Evolutionary conservation across 2,329 filamentous ascomycete species (phyloP), one percentile per base, ranked within the genome.

Genomic region (Epichloe aotearoae): DNA sequence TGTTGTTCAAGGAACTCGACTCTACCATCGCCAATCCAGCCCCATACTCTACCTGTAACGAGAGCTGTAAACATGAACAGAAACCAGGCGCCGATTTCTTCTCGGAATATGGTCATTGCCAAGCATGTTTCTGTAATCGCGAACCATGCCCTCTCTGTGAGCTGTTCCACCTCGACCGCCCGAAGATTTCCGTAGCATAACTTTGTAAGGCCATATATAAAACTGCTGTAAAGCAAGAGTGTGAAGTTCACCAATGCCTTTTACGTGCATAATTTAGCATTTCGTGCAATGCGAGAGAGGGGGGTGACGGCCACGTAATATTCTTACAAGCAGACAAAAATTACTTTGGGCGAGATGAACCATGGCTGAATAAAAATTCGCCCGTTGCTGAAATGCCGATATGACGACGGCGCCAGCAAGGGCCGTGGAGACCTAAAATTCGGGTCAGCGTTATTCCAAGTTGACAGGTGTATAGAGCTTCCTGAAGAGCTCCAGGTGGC

Each of bases 121-220:
- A 98, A 75, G 62, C 90, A 88, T 56, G 93, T 98, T 71, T 98
- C 93, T 45, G 91, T 95, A 40, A 97, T 87, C 39, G 93, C 91
- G 64, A 96, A 96, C 94, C 94, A 98, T 47, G 87, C 90, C 68
- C 91, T 91, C 68, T 98, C 93, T 64, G 95, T 96, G 14, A 98
- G 79, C 66, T 97, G 91, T 68, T 98, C 94, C 61, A 93, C 86
- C 72, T 98, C 93, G 72, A 95, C 88, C 26, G 89, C 85, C 58
- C 94, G 88, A 20, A 98, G 79, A 17, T 82, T 83, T 54, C 93
- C 93, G 63, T 91, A 98, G 64, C 94, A 88, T 49, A 96, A 73
- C 60, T 89, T 83, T 65, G 96, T 93, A 17, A 98, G 77, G 53
- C 82, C 86, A 68, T 90, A 95, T 55, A 96, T 80, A 59, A 95